Conservation (phyloP, 2,329 filamentous ascomycete species). For the Catunica adiposa region DNA sequence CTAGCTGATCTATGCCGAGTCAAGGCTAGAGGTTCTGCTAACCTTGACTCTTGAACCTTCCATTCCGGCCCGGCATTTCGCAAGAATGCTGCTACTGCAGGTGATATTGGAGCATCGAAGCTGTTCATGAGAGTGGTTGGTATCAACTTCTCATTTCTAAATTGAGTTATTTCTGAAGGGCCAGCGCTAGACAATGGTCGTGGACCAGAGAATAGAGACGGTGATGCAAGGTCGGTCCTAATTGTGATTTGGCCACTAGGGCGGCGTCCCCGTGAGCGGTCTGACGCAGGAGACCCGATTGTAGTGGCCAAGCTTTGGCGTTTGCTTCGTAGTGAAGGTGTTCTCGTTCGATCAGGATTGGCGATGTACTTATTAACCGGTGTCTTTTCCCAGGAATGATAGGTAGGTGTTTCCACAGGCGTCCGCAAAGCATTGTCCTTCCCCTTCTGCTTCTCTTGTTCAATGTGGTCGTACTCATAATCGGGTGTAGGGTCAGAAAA, state of each 20-base stretch:
- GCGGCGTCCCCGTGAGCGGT: neutral
- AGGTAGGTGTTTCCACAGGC: neutral
- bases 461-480: neutral
- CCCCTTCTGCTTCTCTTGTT: neutral
- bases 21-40: constrained; percentile 7
- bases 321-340: neutral
- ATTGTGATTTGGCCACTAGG: constrained; percentile 4
- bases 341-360: neutral
- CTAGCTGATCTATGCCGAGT: constrained; percentile 7
- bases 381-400: neutral
- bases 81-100: constrained; percentile 2
- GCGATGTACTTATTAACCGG: neutral
- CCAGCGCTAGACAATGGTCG: constrained; percentile 1
- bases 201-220: neutral
- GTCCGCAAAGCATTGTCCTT: neutral
- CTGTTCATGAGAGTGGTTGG: neutral
- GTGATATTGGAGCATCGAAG: neutral
- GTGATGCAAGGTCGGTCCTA: constrained; percentile 6
- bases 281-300: neutral
- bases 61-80: constrained; percentile 1
- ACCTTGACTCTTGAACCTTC: constrained; percentile 11
- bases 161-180: neutral
- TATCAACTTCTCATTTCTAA: neutral
- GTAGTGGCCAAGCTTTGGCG: neutral
- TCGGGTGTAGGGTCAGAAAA: too few species aligned